Evolutionary conservation across 768 basidiomycete genomes (phyloP), one percentile per base, ranked within the genome.

Genomic region (Phaeotremella fagi): DNA sequence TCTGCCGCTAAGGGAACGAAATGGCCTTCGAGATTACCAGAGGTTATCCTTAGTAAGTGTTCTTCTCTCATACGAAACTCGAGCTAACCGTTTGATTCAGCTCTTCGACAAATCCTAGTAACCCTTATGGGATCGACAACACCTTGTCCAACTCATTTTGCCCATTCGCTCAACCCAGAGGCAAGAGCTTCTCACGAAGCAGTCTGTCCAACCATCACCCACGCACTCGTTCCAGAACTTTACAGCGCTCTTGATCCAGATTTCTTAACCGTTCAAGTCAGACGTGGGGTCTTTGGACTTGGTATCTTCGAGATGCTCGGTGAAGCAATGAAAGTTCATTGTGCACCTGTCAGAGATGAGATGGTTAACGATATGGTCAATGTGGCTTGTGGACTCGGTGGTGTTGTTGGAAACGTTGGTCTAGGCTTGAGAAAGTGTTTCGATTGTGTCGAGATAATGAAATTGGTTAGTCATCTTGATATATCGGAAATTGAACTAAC

Each of bases 371-470:
- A 80, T 33, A 89, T 95, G 87, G 84, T 94, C 28, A 78, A 78
- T 48, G 79, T 82, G 11, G 88, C 88, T 2, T 22, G 12, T 12
- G 38, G 38, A 9, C 22, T 6, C 18, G 7, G 22, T 18, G 38
- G 20, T 7, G 78, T 79, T 52, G 82, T 81, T 54, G 77, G 79
- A 50, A 83, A 85, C 59, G 84, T 85, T 7, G 82, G 89, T 43
- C 80, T 77, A 52, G 87, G 88, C 6, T 80, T 92, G 54, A 79
- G 85, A 56, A 80, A 85, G 80, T 89, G 88, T 77, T 82, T 91
- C 71, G 90, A 92, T 69, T 84, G 94, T 57, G 78, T 92, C 33
- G 91, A 94, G 76, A 81, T 92, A 55, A 94, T 95, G 91, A 92
- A 92, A 79, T 80, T 95, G 66, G 90, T 88, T 68, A 68, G 87